Percentiles rank a stretch among this genome's conserved stretches.
These are phyloP conservation scores for Davidsoniella virescens DNA, from an alignment of 2,329 filamentous ascomycete genomes.

Conservation along the genomic window DNA sequence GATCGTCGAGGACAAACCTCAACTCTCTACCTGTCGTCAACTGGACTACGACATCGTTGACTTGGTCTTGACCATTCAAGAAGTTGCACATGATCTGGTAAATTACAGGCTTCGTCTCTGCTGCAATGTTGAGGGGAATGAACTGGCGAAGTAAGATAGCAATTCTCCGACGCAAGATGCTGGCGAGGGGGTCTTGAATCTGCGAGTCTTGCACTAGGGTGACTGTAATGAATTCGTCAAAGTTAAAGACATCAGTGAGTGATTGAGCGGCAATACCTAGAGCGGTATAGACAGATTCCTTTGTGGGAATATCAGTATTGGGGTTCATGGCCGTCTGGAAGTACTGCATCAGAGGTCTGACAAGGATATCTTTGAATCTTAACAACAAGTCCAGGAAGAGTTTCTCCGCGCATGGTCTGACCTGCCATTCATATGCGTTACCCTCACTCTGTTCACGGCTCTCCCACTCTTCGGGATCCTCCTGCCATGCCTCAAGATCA, in stretches of 20 bases:
- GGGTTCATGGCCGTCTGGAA: slow-evolving; percentile 60
- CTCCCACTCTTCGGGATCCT: slow-evolving; percentile 93
- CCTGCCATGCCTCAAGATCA: slow-evolving; percentile 83
- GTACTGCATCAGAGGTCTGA: slow-evolving; percentile 64
- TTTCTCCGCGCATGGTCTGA: slow-evolving; percentile 84
- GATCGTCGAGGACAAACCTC: slow-evolving; percentile 64
- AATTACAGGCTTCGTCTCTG: slow-evolving; percentile 52
- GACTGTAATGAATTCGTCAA: slow-evolving; percentile 59
- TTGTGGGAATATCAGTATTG: slow-evolving; percentile 54
- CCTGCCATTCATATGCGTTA: slow-evolving; percentile 80
- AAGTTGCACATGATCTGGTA: slow-evolving; percentile 86
- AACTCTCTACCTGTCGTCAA: slow-evolving; percentile 82
- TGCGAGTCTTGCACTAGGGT: slow-evolving; percentile 70
- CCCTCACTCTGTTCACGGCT: slow-evolving; percentile 70
- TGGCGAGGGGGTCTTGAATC: slow-evolving; percentile 43
- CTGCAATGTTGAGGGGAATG: slow-evolving; percentile 61
- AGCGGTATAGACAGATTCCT: slow-evolving; percentile 88
- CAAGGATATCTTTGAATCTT: slow-evolving; percentile 69
- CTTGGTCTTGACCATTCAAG: slow-evolving; percentile 55
- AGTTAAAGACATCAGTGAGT: slow-evolving; percentile 60
- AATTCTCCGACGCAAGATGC: slow-evolving; percentile 71
- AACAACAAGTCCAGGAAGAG: slow-evolving; percentile 83
- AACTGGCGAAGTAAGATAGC: slow-evolving; percentile 82
- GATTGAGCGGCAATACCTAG: slow-evolving; percentile 73
- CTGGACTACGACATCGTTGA: slow-evolving; percentile 82